Evolutionary conservation across 2,329 filamentous ascomycete genomes (phyloP).

Genomic region (Fusarium brachygibbosum): DNA sequence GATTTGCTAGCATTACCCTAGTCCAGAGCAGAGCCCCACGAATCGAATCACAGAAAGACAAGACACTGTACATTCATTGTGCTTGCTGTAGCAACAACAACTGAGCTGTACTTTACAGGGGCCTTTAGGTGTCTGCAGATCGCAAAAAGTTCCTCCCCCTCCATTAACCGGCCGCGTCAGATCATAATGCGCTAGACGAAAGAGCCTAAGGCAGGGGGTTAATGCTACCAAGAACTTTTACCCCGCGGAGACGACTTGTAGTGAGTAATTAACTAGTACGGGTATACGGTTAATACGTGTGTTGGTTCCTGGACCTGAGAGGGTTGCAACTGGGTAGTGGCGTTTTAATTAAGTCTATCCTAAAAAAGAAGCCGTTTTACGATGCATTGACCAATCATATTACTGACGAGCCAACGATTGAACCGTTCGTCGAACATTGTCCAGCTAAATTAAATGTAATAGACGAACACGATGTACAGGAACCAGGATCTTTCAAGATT

Average conservation of each 20-base stretch:
- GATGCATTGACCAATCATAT: background rate
- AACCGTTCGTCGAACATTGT: constrained; percentile 6
- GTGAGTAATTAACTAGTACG: background rate
- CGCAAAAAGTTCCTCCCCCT: constrained; percentile 11
- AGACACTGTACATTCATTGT: background rate
- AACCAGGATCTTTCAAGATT: background rate
- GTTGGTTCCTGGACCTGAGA: constrained; percentile 24
- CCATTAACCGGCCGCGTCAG: constrained; percentile 14
- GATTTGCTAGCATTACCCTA: constrained; percentile 4
- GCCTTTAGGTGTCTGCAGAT: constrained; percentile 11
- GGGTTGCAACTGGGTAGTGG: constrained; percentile 3
- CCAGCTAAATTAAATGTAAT: background rate
- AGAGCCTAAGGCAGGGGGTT: constrained; percentile 4
- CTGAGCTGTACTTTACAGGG: background rate
- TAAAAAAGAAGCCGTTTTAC: constrained; percentile 12
- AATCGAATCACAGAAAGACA: constrained; percentile 9
- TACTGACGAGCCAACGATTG: background rate
- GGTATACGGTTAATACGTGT: constrained; percentile 1
- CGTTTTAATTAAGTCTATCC: constrained; percentile 26
- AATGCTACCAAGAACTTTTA: background rate
- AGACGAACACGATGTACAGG: constrained; percentile 24
- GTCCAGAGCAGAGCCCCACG: constrained; percentile 20
- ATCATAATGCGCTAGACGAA: constrained; percentile 11
- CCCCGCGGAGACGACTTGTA: constrained; percentile 10
- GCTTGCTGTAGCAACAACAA: constrained; percentile 4